Evolutionary conservation across 495 filamentous ascomycete genomes (phyloP).

Genomic region (Jackrogersella minutella): DNA sequence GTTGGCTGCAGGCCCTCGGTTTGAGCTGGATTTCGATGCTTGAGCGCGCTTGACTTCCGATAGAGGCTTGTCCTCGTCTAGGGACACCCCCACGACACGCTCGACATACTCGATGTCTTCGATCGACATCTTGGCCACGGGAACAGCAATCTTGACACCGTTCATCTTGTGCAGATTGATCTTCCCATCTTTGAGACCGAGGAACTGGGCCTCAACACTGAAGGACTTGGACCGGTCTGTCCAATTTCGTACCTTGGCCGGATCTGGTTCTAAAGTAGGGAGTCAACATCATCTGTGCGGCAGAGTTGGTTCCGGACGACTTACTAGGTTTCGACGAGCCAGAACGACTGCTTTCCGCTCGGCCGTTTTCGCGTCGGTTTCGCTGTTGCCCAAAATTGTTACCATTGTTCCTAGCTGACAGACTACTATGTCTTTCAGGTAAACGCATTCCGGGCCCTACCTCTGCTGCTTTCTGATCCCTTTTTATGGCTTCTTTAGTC

Average conservation of each 20-base stretch:
- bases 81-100: slow-evolving; percentile 78
- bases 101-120: slow-evolving; percentile 97
- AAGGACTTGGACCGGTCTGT: slow-evolving; percentile 94
- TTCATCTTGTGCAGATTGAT: slow-evolving; percentile 98
- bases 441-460: slow-evolving; percentile 78
- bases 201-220: slow-evolving; percentile 96
- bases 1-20: slow-evolving; percentile 39
- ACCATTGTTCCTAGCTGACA: slow-evolving; percentile 64
- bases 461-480: slow-evolving; percentile 69
- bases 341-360: slow-evolving; percentile 52
- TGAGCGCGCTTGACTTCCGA: slow-evolving; percentile 72
- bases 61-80: slow-evolving; percentile 96
- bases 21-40: slow-evolving; percentile 37
- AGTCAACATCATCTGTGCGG: neutral
- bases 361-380: slow-evolving; percentile 73
- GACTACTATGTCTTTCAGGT: slow-evolving; percentile 73
- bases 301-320: slow-evolving; percentile 41
- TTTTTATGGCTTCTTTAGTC: slow-evolving; percentile 75
- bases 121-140: slow-evolving; percentile 91
- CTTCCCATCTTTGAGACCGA: slow-evolving; percentile 92
- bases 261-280: slow-evolving; percentile 74
- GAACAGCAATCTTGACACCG: slow-evolving; percentile 97
- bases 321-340: slow-evolving; percentile 75
- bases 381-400: slow-evolving; percentile 70
- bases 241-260: slow-evolving; percentile 86